Evolutionary conservation across 1,284 basidiomycete species (phyloP).

Genomic region (Gomphus bonarii): DNA sequence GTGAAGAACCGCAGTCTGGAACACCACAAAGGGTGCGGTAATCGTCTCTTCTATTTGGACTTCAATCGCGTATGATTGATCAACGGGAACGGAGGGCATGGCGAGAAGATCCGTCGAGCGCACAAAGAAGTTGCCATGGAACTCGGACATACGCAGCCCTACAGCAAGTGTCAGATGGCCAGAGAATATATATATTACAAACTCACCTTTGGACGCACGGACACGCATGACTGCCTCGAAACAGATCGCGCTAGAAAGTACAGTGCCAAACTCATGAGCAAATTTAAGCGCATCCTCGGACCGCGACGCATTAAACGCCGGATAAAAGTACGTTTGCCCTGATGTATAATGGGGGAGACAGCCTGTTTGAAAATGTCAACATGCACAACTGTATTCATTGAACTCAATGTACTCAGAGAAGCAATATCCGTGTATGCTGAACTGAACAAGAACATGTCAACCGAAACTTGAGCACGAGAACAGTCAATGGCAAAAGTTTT

Average conservation of each 20-base stretch:
- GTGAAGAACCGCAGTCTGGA: constrained; percentile 94
- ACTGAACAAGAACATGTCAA: constrained; percentile 99
- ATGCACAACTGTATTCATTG: background rate
- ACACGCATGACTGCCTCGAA: constrained; percentile 97
- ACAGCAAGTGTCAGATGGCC: constrained; percentile 10
- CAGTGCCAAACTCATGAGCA: constrained; percentile 92
- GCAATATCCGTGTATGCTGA: constrained; percentile 93
- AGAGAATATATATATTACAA: background rate
- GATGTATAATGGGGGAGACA: constrained; percentile 96
- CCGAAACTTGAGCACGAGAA: constrained; percentile 92
- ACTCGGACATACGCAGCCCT: constrained; percentile 93
- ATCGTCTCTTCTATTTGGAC: constrained; percentile 96
- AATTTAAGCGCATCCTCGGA: constrained; percentile 97
- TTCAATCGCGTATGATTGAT: constrained; percentile 97
- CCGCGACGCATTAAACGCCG: constrained; percentile 91
- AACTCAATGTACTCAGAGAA: constrained; percentile 54
- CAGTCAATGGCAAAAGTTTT: constrained; percentile 99
- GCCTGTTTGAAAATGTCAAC: constrained; percentile 32
- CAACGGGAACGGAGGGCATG: constrained; percentile 92
- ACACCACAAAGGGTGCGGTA: constrained; percentile 85
- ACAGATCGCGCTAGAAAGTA: constrained; percentile 90
- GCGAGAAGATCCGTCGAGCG: constrained; percentile 95
- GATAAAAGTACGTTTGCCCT: constrained; percentile 97
- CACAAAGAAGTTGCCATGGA: constrained; percentile 99
- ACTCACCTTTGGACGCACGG: constrained; percentile 79